Conservation (phyloP, 1,139 yeast species). For the Saccharomyces uvarum region DNA sequence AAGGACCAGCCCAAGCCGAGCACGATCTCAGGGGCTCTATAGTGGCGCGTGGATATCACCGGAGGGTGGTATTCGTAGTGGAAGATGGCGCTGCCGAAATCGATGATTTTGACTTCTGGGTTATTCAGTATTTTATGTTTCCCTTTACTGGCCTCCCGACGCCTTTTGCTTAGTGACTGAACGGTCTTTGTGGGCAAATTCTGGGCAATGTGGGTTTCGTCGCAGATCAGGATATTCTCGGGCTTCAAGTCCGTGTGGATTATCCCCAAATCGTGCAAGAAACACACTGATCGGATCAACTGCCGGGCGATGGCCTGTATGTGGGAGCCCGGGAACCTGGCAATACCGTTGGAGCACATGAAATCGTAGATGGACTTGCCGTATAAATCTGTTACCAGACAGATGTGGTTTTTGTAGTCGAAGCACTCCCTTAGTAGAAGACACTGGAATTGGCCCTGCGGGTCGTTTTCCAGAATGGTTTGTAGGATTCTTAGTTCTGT, state of each 20-base stretch:
- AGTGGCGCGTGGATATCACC: constrained; percentile 90
- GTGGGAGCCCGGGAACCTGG: constrained; percentile 72
- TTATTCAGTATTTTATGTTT: constrained; percentile 50
- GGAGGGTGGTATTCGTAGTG: constrained; percentile 90
- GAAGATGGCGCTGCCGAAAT: constrained; percentile 92
- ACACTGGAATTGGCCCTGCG: constrained; percentile 27
- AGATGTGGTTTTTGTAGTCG: constrained; percentile 88
- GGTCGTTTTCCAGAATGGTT: constrained; percentile 68
- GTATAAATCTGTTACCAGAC: constrained; percentile 82
- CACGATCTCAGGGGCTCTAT: constrained; percentile 94
- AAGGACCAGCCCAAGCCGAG: constrained; percentile 88
- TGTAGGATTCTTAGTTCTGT: constrained; percentile 66
- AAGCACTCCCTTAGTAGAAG: constrained; percentile 64
- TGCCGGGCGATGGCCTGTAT: constrained; percentile 86
- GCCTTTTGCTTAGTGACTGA: constrained; percentile 23
- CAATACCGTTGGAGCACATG: constrained; percentile 65
- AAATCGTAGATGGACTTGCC: constrained; percentile 87
- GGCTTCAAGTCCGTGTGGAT: constrained; percentile 94
- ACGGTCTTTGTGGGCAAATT: constrained; percentile 19
- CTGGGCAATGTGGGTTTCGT: constrained; percentile 39
- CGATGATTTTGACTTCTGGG: constrained; percentile 83
- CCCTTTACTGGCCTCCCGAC: constrained; percentile 32
- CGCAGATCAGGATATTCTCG: constrained; percentile 77
- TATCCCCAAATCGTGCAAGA: constrained; percentile 77
- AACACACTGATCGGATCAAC: constrained; percentile 75